phyloP scores from a whole-genome alignment of 441 rosid genomes.

The Eutrema salsugineum region DNA sequence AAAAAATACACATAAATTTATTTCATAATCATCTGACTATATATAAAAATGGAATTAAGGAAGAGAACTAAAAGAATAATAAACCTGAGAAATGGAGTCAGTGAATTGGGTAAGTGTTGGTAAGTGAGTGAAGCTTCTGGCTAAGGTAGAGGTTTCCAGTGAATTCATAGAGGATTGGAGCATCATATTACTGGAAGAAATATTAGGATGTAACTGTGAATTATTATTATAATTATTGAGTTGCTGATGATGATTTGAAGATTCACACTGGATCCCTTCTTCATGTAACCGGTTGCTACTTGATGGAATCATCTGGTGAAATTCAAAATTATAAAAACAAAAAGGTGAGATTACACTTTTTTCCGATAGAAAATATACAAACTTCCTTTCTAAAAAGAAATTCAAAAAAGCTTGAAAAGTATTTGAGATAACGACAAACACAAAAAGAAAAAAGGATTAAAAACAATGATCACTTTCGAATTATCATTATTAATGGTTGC shows the following conservation, averaged over 20 bases:
- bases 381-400: conserved; percentile 4
- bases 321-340: neutral
- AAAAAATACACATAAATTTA: neutral
- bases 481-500: neutral
- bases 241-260: conserved; percentile 35
- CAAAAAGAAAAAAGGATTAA: neutral
- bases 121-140: conserved; percentile 46
- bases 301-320: conserved; percentile 40
- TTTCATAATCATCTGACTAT: neutral
- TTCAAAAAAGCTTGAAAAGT: neutral
- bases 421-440: neutral
- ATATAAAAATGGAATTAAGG: neutral
- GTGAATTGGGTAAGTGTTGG: conserved; percentile 44
- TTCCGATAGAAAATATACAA: neutral
- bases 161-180: conserved; percentile 30
- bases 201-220: conserved; percentile 31
- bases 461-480: neutral
- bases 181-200: conserved; percentile 28
- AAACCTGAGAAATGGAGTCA: conserved; percentile 49
- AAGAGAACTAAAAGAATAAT: neutral
- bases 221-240: conserved; percentile 19
- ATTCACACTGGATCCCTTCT: conserved; percentile 32
- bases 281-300: conserved; percentile 37
- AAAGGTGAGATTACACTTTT: neutral
- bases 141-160: conserved; percentile 19